These are phyloP conservation scores for Apiospora hydei DNA, from an alignment of 2,329 filamentous ascomycete genomes.

Conservation along the genomic window DNA sequence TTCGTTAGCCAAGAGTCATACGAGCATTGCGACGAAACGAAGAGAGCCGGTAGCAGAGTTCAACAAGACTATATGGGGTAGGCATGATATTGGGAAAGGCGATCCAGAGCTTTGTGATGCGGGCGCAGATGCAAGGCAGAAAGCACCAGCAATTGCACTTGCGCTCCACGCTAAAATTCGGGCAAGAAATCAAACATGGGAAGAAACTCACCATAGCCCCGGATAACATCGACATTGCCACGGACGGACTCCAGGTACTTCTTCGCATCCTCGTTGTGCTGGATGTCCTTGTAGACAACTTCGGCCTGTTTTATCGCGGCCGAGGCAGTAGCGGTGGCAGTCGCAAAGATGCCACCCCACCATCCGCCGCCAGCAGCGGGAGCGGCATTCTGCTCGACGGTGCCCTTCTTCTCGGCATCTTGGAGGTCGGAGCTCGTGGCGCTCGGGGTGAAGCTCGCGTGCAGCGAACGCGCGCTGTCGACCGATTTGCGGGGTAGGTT, in stretches of 20 bases:
- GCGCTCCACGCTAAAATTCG: background rate
- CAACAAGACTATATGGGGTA: background rate
- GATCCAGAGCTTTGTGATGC: background rate
- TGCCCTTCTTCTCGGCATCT: slow-evolving; percentile 61
- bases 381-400: slow-evolving; percentile 49
- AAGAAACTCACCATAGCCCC: slow-evolving; percentile 70
- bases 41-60: background rate
- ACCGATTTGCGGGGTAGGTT: slow-evolving; percentile 70
- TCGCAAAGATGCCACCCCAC: slow-evolving; percentile 88
- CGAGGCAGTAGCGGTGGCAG: slow-evolving; percentile 65
- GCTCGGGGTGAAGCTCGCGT: slow-evolving; percentile 75
- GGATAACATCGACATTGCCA: slow-evolving; percentile 83
- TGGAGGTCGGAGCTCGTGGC: slow-evolving; percentile 69
- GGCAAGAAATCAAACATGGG: background rate
- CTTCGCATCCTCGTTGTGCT: slow-evolving; percentile 95
- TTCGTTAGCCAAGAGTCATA: slow-evolving; percentile 25
- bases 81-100: background rate
- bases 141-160: background rate
- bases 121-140: background rate
- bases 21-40: background rate
- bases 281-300: slow-evolving; percentile 90
- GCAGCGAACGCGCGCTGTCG: slow-evolving; percentile 76
- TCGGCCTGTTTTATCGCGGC: slow-evolving; percentile 93
- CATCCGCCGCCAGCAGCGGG: slow-evolving; percentile 70
- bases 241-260: slow-evolving; percentile 94